These are phyloP conservation scores for Populus hybrid DNA, from an alignment of 441 rosid genomes.

Conservation along the genomic window DNA sequence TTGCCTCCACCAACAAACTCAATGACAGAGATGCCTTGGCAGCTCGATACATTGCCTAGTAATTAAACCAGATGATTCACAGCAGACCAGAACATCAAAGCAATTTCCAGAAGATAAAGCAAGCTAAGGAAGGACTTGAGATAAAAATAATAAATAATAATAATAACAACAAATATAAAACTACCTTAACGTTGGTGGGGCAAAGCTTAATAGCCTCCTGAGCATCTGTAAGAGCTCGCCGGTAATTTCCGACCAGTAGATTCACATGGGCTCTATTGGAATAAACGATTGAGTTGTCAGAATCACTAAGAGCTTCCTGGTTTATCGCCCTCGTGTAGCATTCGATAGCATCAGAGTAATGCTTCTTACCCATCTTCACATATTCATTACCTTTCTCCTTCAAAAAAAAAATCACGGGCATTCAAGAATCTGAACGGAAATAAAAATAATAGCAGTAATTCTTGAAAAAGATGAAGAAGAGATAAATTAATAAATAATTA, in stretches of 20 bases:
- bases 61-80: background rate
- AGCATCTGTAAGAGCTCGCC: too few relatives aligned
- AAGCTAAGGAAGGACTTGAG: background rate
- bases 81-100: background rate
- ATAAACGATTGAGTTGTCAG: too few relatives aligned
- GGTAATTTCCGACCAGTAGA: too few relatives aligned
- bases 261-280: too few relatives aligned
- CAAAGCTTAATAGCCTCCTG: too few relatives aligned
- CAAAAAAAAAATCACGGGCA: constrained; percentile 18
- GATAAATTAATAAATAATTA: constrained; percentile 19
- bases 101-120: background rate
- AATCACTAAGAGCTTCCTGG: too few relatives aligned
- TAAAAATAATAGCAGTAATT: background rate
- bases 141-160: background rate
- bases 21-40: constrained; percentile 73
- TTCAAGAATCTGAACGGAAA: background rate
- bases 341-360: too few relatives aligned
- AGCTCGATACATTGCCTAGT: constrained; percentile 78
- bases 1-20: constrained; percentile 65
- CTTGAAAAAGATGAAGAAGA: background rate
- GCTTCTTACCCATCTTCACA: too few relatives aligned
- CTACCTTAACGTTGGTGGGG: too few relatives aligned
- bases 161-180: background rate
- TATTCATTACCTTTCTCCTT: too few relatives aligned
- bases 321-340: too few relatives aligned